Percentiles rank a stretch among this genome's conserved stretches.
Conservation (phyloP, 257 asterid genomes). For the Ilex asprella region DNA sequence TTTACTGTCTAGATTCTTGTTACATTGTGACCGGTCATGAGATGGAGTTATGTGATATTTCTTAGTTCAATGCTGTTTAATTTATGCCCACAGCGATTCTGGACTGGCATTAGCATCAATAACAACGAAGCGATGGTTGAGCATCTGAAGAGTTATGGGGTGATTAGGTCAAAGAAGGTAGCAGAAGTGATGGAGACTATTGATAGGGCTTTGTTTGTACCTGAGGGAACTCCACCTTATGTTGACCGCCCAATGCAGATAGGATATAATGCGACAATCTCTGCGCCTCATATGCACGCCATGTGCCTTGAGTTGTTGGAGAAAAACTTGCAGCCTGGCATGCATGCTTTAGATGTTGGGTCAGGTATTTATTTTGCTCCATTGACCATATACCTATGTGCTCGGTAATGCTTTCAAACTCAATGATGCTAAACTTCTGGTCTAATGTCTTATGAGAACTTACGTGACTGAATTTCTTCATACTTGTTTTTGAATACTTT, state of each 20-base stretch:
- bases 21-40: slow-evolving; percentile 31
- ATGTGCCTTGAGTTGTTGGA: slow-evolving; percentile 87
- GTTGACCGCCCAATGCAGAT: slow-evolving; percentile 73
- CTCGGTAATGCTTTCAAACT: no score
- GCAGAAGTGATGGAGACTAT: slow-evolving; percentile 75
- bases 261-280: slow-evolving; percentile 86
- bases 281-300: slow-evolving; percentile 99
- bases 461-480: no score
- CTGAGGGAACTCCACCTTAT: slow-evolving; percentile 69
- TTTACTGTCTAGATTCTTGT: slow-evolving; percentile 8
- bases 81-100: slow-evolving; percentile 51
- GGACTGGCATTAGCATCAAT: slow-evolving; percentile 37
- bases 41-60: slow-evolving; percentile 25
- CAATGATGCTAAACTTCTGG: no score
- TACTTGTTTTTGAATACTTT: no score
- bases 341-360: slow-evolving; percentile 87
- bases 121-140: slow-evolving; percentile 59
- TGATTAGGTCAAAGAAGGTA: slow-evolving; percentile 48
- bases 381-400: not conserved
- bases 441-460: no score
- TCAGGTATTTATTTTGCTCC: slow-evolving; percentile 53
- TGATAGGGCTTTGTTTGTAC: slow-evolving; percentile 88
- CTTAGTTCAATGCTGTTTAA: slow-evolving; percentile 36
- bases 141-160: slow-evolving; percentile 47
- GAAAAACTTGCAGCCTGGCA: slow-evolving; percentile 81